Evolutionary conservation across 2,329 filamentous ascomycete species (phyloP).

Genomic region (Drechslerella stenobrocha): DNA sequence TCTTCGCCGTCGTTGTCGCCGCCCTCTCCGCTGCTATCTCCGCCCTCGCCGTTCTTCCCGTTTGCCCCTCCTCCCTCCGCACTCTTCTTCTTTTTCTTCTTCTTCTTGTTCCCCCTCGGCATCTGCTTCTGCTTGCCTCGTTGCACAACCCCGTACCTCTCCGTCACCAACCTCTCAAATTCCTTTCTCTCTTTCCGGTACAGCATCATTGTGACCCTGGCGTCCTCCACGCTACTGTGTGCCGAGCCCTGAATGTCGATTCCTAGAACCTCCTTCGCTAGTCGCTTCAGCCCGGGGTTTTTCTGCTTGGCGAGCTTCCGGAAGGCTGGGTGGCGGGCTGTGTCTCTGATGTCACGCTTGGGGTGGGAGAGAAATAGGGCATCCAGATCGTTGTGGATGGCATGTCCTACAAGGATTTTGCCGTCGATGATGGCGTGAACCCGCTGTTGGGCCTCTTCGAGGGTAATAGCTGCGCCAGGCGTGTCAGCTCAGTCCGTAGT

Average conservation of each 20-base stretch:
- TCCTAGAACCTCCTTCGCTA: conserved; percentile 64
- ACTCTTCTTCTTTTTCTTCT: conserved; percentile 42
- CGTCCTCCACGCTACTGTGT: conserved; percentile 75
- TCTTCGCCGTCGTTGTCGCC: conserved; percentile 10
- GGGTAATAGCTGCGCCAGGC: conserved; percentile 63
- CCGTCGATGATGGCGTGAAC: conserved; percentile 70
- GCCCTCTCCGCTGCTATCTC: conserved; percentile 3
- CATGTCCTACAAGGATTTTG: conserved; percentile 79
- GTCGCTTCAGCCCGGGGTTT: conserved; percentile 67
- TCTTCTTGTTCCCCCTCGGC: conserved; percentile 41
- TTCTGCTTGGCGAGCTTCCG: conserved; percentile 67
- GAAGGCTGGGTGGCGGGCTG: conserved; percentile 75
- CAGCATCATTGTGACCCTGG: conserved; percentile 83
- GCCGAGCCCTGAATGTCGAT: conserved; percentile 67
- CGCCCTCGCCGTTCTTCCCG: conserved; percentile 31
- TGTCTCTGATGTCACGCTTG: conserved; percentile 77
- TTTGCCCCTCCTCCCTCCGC: conserved; percentile 27
- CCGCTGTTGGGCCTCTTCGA: conserved; percentile 75
- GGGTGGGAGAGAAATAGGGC: conserved; percentile 79
- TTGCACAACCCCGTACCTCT: conserved; percentile 53
- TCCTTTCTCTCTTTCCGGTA: conserved; percentile 80
- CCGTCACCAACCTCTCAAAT: conserved; percentile 67
- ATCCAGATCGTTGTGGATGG: conserved; percentile 74
- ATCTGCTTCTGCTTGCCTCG: conserved; percentile 44
- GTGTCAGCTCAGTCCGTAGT: not conserved